Base-by-base conservation (phyloP, 306 rosid species). In the Hippophae rhamnoides region DNA sequence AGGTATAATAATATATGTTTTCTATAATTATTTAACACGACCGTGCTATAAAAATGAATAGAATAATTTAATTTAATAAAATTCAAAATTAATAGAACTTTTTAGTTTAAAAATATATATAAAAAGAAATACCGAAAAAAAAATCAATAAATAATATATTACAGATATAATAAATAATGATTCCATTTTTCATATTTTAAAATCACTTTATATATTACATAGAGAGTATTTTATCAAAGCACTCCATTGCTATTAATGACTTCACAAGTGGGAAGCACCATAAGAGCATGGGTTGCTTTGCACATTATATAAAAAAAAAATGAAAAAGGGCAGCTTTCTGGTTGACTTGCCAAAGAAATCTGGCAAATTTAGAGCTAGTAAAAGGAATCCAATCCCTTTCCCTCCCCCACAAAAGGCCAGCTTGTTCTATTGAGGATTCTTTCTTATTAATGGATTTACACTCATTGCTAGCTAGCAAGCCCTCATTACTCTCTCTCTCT, bases 291-390 rank as follows among this genome's bases (percentile, higher is more conserved):
- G 81, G 80, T 78, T 74, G 83, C 79, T 71, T 64, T 66, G 66
- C 54, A 68, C 69, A 72, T 76, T n/a, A 9, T 8, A 3, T 58
- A 60, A n/a, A 52, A 18, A 59, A 7, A 50, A n/a, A n/a, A n/a
- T n/a, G n/a, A 43, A 64, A 67, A 47, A 57, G 61, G 60, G 58
- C 49, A 82, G 77, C 92, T 82, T 84, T 83, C 77, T 80, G 47
- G 95, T 87, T 87, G 95, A 87, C 95, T 82, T 87, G 50, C 64
- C 78, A 74, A 63, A 84, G 82, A 82, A 87, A 87, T 82, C 68
- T 67, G 86, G 75, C 83, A 74, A 87, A 67, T 78, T 83, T 86
- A 78, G 83, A 80, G 79, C 62, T 54, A 56, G 73, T 60, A 77
- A 82, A 78, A 83, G 81, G 89, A 79, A 84, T 79, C 95, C 82